Evolutionary conservation across 345 rosid genomes (phyloP).

Genomic region (Iberis pinnata): DNA sequence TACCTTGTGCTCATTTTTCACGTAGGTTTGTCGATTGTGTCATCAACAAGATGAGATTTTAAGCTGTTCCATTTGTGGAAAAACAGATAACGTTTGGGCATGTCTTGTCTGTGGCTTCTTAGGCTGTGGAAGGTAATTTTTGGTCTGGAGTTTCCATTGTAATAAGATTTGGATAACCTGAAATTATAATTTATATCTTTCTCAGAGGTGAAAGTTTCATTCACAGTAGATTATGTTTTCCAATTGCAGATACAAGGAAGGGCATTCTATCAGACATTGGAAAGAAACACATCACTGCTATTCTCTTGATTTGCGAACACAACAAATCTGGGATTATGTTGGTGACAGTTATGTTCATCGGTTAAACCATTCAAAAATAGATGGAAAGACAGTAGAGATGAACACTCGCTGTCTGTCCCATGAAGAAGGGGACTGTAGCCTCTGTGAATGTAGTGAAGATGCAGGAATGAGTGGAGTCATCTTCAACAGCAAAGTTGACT

Average conservation of each 20-base stretch:
- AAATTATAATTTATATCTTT: not conserved
- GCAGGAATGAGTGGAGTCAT: slow-evolving; percentile 72
- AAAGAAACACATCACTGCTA: slow-evolving; percentile 83
- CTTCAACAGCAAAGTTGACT: slow-evolving; percentile 82
- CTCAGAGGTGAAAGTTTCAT: slow-evolving; percentile 1
- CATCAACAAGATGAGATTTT: slow-evolving; percentile 82
- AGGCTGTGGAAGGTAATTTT: slow-evolving; percentile 86
- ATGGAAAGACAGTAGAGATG: slow-evolving; percentile 64
- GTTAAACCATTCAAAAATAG: slow-evolving; percentile 80
- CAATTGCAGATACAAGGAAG: slow-evolving; percentile 76
- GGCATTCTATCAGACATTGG: slow-evolving; percentile 88
- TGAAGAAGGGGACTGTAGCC: slow-evolving; percentile 62
- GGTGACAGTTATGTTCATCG: slow-evolving; percentile 93
- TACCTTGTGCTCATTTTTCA: slow-evolving; percentile 8
- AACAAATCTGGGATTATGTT: slow-evolving; percentile 96
- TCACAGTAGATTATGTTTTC: not conserved
- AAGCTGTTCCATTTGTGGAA: slow-evolving; percentile 73
- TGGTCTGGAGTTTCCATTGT: not conserved
- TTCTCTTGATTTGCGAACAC: slow-evolving; percentile 79
- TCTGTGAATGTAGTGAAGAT: slow-evolving; percentile 68
- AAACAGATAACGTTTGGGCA: slow-evolving; percentile 75
- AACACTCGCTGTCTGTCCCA: slow-evolving; percentile 44
- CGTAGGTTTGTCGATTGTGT: slow-evolving; percentile 77
- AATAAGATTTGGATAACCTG: not conserved
- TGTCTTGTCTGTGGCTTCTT: slow-evolving; percentile 89